These are phyloP conservation scores for Mycena kentingensis DNA, from an alignment of 768 basidiomycete species.

Conservation along the genomic window DNA sequence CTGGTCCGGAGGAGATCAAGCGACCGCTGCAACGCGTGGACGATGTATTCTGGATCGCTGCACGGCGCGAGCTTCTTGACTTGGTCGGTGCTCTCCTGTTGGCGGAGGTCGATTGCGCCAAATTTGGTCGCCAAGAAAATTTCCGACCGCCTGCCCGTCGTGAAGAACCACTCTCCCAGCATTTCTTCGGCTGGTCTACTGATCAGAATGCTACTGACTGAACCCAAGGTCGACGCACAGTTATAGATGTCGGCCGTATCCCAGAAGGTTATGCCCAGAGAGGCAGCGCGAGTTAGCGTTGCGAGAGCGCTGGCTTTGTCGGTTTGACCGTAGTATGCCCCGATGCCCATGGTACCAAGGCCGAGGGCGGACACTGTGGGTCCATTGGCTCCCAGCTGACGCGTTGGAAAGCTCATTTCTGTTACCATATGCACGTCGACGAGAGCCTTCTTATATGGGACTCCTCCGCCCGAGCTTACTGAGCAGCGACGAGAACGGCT, in stretches of 20 bases:
- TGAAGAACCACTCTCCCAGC: slow-evolving; percentile 44
- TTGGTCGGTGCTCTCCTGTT: slow-evolving; percentile 15
- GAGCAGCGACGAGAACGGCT: too few relatives aligned
- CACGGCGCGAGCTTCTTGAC: slow-evolving; percentile 29
- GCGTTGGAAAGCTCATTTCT: slow-evolving; percentile 14
- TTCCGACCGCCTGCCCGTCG: slow-evolving; percentile 25
- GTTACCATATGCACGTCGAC: too few relatives aligned
- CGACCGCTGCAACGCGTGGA: slow-evolving; percentile 31
- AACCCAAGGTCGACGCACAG: slow-evolving; percentile 34
- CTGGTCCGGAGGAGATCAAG: slow-evolving; percentile 32
- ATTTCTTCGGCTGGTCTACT: slow-evolving; percentile 31
- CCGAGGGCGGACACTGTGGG: slow-evolving; percentile 18
- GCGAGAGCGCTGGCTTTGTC: not conserved
- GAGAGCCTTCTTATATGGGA: too few relatives aligned
- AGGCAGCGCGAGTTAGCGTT: not conserved
- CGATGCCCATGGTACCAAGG: slow-evolving; percentile 13
- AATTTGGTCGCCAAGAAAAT: slow-evolving; percentile 57
- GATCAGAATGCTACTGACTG: slow-evolving; percentile 3
- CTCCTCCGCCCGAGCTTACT: too few relatives aligned
- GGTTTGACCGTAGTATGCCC: slow-evolving; percentile 2
- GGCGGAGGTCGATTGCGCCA: slow-evolving; percentile 27
- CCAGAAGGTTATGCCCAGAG: too few relatives aligned
- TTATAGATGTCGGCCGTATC: slow-evolving; percentile 27
- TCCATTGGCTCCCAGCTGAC: slow-evolving; percentile 14
- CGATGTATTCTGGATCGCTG: slow-evolving; percentile 37